These are phyloP conservation scores for Pseudofabraea citricarpa DNA, from an alignment of 2,329 filamentous ascomycete genomes.

Conservation along the genomic window DNA sequence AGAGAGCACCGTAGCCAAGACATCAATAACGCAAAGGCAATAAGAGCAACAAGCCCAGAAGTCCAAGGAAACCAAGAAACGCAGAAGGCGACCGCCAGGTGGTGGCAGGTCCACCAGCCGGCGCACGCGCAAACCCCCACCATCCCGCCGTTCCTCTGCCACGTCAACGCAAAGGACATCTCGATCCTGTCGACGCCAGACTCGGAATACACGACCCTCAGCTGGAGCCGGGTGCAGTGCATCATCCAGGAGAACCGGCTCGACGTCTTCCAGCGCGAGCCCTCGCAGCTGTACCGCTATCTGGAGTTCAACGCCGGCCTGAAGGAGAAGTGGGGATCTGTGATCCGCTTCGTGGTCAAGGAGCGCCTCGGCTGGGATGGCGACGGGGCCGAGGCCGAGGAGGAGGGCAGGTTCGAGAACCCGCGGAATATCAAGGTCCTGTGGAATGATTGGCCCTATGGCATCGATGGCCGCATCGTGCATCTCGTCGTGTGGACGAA, in stretches of 20 bases:
- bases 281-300: conserved; percentile 75
- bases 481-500: conserved; percentile 91
- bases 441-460: conserved; percentile 90
- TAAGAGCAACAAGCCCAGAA: too few species aligned
- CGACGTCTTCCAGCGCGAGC: conserved; percentile 70
- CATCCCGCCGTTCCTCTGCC: conserved; percentile 68
- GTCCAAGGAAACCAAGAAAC: too few species aligned
- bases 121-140: conserved; percentile 51
- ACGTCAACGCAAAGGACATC: conserved; percentile 63
- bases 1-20: too few species aligned
- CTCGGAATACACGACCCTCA: conserved; percentile 52
- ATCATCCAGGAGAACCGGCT: conserved; percentile 64
- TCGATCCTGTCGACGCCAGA: conserved; percentile 68
- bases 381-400: conserved; percentile 38
- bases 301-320: conserved; percentile 63
- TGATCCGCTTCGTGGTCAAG: conserved; percentile 71
- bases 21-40: too few species aligned
- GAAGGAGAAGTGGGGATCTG: conserved; percentile 63
- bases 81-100: too few species aligned
- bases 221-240: conserved; percentile 63
- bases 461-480: conserved; percentile 67
- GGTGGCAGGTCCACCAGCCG: conserved; percentile 81
- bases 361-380: conserved; percentile 65
- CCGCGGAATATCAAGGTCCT: conserved; percentile 63
- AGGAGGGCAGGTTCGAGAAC: conserved; percentile 11